These are phyloP conservation scores for Blastomyces parvus DNA, from an alignment of 2,329 filamentous ascomycete genomes.

Conservation along the genomic window DNA sequence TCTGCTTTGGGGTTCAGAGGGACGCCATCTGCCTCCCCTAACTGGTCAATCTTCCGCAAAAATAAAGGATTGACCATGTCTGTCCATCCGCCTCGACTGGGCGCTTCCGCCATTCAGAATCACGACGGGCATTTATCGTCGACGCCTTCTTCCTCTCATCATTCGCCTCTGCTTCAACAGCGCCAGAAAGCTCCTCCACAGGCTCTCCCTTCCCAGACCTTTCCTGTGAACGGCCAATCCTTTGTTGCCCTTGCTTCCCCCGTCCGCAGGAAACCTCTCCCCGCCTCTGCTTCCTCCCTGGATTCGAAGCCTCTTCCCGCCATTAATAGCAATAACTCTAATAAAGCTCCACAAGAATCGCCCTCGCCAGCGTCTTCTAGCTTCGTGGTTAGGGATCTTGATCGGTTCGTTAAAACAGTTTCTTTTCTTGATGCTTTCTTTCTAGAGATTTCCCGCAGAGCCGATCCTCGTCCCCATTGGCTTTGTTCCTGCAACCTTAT, in stretches of 20 bases:
- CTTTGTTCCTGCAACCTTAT: constrained; percentile 6
- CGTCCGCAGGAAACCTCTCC: constrained; percentile 47
- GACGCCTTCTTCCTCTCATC: constrained; percentile 11
- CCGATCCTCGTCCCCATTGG: not conserved
- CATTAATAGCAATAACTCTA: constrained; percentile 14
- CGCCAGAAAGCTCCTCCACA: constrained; percentile 2
- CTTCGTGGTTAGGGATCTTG: constrained; percentile 30
- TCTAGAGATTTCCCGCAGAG: constrained; percentile 3
- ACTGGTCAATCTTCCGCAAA: constrained; percentile 4
- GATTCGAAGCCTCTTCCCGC: constrained; percentile 2
- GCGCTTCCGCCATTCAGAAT: constrained; percentile 14
- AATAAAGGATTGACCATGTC: constrained; percentile 1
- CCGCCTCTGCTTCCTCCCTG: constrained; percentile 41
- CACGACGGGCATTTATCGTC: not conserved
- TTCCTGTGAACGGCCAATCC: not conserved
- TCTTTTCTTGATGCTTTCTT: constrained; percentile 8
- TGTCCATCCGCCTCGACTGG: constrained; percentile 14
- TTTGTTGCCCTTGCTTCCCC: constrained; percentile 15
- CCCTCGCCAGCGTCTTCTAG: constrained; percentile 23
- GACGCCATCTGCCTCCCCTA: not conserved
- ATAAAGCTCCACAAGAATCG: constrained; percentile 6
- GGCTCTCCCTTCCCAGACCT: not conserved
- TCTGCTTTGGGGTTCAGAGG: not conserved
- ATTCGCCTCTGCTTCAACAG: constrained; percentile 6
- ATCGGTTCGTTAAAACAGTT: constrained; percentile 28